phyloP scores from a whole-genome alignment of 352 stramenopile genomes.

The Phytophthora constricta region DNA sequence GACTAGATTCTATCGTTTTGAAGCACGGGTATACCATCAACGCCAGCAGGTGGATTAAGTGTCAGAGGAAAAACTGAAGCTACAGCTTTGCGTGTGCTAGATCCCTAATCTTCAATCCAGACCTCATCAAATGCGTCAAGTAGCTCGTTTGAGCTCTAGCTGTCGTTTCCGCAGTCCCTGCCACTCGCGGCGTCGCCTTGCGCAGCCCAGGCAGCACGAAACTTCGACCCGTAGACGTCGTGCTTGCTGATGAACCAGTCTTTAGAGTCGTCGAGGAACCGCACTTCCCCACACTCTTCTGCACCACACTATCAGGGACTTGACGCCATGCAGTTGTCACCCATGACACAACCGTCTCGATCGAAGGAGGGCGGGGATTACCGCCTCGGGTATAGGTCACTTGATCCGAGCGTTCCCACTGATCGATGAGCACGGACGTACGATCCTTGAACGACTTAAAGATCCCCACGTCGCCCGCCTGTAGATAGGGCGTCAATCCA shows the following conservation, averaged over 20 bases:
- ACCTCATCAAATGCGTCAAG: no score
- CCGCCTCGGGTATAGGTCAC: conserved; percentile 3
- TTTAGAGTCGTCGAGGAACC: conserved; percentile 11
- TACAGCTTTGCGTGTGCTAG: no score
- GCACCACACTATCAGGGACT: conserved; percentile 11
- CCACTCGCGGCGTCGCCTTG: no score
- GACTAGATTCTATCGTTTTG: no score
- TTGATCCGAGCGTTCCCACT: conserved; percentile 11
- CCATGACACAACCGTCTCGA: conserved; percentile 12
- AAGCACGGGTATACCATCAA: no score
- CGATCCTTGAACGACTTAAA: conserved; percentile 27
- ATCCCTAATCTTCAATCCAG: no score
- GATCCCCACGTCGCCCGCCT: conserved; percentile 15
- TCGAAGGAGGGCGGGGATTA: conserved; percentile 17
- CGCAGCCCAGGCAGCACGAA: no score
- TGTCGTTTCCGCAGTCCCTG: no score
- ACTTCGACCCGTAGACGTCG: conserved; percentile 19
- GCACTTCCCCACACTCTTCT: conserved; percentile 8
- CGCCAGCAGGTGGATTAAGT: no score
- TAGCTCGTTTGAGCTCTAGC: no score
- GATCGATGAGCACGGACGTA: conserved; percentile 10
- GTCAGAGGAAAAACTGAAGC: no score
- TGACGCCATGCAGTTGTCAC: no score
- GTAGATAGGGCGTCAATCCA: conserved; percentile 18
- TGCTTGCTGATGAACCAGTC: conserved; percentile 27